These are phyloP conservation scores for Lepidium didymum DNA, from an alignment of 345 rosid genomes.

Conservation along the genomic window DNA sequence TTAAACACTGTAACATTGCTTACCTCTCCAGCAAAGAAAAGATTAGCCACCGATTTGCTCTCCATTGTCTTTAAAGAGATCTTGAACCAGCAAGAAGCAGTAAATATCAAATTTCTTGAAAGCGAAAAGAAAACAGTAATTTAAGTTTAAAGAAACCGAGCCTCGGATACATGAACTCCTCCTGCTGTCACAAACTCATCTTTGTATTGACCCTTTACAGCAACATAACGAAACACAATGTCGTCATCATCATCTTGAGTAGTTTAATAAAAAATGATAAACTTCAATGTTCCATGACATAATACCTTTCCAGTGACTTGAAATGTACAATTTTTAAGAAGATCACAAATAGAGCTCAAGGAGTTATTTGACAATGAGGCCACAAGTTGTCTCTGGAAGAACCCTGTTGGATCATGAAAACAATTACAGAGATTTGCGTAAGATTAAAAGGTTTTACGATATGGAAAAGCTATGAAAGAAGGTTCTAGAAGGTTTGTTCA, in stretches of 20 bases:
- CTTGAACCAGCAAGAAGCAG: constrained; percentile 4
- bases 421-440: neutral
- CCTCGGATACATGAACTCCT: constrained; percentile 85
- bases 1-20: neutral
- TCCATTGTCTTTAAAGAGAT: constrained; percentile 32
- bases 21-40: constrained; percentile 39
- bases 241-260: neutral
- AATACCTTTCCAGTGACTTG: constrained; percentile 70
- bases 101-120: neutral
- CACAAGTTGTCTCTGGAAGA: constrained; percentile 53
- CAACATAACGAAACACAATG: constrained; percentile 13
- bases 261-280: neutral
- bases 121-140: neutral
- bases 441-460: neutral
- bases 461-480: neutral
- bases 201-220: constrained; percentile 77
- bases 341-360: constrained; percentile 38
- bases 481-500: neutral
- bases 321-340: constrained; percentile 68
- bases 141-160: constrained; percentile 6
- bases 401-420: constrained; percentile 38
- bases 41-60: constrained; percentile 23
- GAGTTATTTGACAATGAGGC: constrained; percentile 74
- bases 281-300: neutral
- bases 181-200: constrained; percentile 97